Percentiles rank a stretch among this genome's conserved stretches.
phyloP scores from a whole-genome alignment of 2,329 filamentous ascomycete species.

The Coleophoma cylindrospora region DNA sequence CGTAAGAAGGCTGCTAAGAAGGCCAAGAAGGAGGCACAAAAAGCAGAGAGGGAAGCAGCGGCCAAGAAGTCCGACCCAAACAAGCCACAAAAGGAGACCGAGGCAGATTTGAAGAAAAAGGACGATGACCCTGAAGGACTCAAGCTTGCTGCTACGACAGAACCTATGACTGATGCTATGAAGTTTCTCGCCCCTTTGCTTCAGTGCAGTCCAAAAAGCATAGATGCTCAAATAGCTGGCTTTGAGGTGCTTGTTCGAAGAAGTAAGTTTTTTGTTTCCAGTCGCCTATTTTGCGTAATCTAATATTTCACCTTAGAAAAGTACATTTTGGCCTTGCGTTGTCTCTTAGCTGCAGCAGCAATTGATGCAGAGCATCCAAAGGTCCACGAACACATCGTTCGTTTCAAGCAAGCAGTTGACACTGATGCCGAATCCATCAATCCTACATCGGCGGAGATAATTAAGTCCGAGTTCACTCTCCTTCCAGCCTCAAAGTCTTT shows the following conservation, averaged over 20 bases:
- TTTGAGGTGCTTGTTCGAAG: slow-evolving; percentile 86
- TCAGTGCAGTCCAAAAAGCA: slow-evolving; percentile 73
- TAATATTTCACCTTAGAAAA: slow-evolving; percentile 56
- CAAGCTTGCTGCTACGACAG: slow-evolving; percentile 73
- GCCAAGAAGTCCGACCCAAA: slow-evolving; percentile 83
- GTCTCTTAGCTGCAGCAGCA: slow-evolving; percentile 67
- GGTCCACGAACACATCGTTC: slow-evolving; percentile 69
- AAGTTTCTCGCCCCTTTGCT: slow-evolving; percentile 81
- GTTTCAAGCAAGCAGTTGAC: slow-evolving; percentile 61
- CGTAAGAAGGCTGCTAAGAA: slow-evolving; percentile 88
- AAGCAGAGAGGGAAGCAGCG: slow-evolving; percentile 71
- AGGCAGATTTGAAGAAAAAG: slow-evolving; percentile 72
- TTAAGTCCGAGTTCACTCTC: slow-evolving; percentile 63
- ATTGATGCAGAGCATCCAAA: slow-evolving; percentile 66
- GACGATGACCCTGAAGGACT: slow-evolving; percentile 83
- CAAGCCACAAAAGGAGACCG: slow-evolving; percentile 56
- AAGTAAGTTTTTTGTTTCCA: slow-evolving; percentile 49
- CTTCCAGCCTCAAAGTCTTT: slow-evolving; percentile 54
- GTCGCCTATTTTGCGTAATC: slow-evolving; percentile 7
- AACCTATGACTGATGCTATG: slow-evolving; percentile 80
- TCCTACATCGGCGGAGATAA: slow-evolving; percentile 60
- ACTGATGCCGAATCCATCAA: slow-evolving; percentile 54
- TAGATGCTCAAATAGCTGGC: slow-evolving; percentile 77
- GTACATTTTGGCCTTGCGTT: slow-evolving; percentile 81
- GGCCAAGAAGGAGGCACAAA: slow-evolving; percentile 74